These are phyloP conservation scores for Phylloporus rhodoxanthus DNA, from an alignment of 768 basidiomycete genomes.

Conservation along the genomic window DNA sequence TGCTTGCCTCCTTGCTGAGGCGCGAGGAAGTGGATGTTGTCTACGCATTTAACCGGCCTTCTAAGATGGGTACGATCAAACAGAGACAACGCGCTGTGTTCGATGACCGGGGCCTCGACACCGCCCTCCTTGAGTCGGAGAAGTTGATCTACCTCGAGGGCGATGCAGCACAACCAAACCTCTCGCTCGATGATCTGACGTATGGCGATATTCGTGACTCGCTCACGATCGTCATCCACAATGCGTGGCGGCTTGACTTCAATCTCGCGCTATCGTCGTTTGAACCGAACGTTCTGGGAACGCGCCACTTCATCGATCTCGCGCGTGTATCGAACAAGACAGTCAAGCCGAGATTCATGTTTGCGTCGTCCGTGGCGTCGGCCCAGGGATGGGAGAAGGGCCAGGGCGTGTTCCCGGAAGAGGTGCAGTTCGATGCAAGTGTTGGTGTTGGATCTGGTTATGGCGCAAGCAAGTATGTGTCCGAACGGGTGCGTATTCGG, in stretches of 20 bases:
- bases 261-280: slow-evolving; percentile 47
- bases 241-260: slow-evolving; percentile 47
- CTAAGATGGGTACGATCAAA: no score
- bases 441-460: slow-evolving; percentile 25
- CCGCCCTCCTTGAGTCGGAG: no score
- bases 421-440: slow-evolving; percentile 20
- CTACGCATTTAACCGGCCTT: no score
- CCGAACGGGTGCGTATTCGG: slow-evolving; percentile 15
- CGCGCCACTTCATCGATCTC: slow-evolving; percentile 22
- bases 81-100: no score
- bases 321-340: slow-evolving; percentile 26
- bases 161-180: no score
- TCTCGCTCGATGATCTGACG: no score
- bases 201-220: slow-evolving; percentile 15
- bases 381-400: slow-evolving; percentile 15
- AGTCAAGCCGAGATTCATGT: slow-evolving; percentile 33
- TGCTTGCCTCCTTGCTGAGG: no score
- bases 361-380: slow-evolving; percentile 35
- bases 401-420: slow-evolving; percentile 29
- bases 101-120: no score
- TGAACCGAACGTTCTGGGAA: slow-evolving; percentile 43
- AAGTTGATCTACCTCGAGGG: no score
- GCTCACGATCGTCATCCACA: slow-evolving; percentile 38
- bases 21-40: no score
- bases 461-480: slow-evolving; percentile 31